Conservation (phyloP, 2,329 filamentous ascomycete species). For the Calonectria henricotiae region DNA sequence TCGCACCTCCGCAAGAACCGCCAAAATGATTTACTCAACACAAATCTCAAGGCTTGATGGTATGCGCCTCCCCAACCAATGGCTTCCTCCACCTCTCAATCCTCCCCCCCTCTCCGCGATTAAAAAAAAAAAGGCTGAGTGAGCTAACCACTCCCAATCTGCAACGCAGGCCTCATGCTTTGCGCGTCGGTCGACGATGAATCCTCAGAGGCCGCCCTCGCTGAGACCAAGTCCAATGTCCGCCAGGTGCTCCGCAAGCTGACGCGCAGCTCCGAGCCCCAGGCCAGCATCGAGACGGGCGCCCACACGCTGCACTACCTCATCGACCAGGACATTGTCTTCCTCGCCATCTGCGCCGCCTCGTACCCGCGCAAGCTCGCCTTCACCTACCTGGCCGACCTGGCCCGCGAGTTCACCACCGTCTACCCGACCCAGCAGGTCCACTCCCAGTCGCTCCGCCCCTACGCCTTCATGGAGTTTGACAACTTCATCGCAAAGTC, state of each 20-base stretch:
- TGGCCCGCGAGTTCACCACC: conserved; percentile 90
- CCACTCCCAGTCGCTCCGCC: conserved; percentile 81
- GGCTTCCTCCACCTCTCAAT: conserved; percentile 3
- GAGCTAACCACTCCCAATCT: conserved; percentile 42
- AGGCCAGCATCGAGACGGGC: conserved; percentile 92
- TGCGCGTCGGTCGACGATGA: conserved; percentile 96
- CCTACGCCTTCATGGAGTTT: conserved; percentile 98
- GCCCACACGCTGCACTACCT: conserved; percentile 91
- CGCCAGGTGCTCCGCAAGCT: conserved; percentile 92
- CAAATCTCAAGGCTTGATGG: conserved; percentile 96
- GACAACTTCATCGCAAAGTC: conserved; percentile 97
- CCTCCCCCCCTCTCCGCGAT: background rate
- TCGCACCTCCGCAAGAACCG: conserved; percentile 27
- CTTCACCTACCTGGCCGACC: conserved; percentile 97
- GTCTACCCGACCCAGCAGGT: conserved; percentile 85
- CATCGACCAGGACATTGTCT: conserved; percentile 87
- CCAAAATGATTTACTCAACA: conserved; percentile 87
- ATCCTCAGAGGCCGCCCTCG: conserved; percentile 79
- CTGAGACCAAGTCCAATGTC: conserved; percentile 91
- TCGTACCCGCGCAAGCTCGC: conserved; percentile 98
- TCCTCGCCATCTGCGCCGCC: conserved; percentile 93
- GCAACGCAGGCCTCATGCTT: conserved; percentile 84
- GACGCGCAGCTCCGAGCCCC: conserved; percentile 89
- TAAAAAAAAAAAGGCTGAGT: background rate
- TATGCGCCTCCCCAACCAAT: conserved; percentile 57